These are phyloP conservation scores for Daedaleopsis nitida DNA, from an alignment of 768 basidiomycete species.

Conservation along the genomic window DNA sequence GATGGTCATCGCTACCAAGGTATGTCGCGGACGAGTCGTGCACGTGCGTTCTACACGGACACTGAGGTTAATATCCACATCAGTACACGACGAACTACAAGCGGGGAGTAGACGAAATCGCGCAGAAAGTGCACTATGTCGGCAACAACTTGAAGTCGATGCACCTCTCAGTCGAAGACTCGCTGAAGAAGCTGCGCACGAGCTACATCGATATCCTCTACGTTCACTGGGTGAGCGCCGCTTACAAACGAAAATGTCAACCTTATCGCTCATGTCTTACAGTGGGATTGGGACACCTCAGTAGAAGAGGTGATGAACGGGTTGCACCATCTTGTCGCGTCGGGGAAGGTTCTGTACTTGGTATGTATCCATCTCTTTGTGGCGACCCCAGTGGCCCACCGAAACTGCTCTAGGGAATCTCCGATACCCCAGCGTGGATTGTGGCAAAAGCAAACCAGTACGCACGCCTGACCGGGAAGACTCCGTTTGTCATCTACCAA, in stretches of 20 bases:
- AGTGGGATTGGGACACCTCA: constrained; percentile 54
- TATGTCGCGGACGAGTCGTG: constrained; percentile 3
- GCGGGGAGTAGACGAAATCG: constrained; percentile 15
- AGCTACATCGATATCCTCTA: constrained; percentile 49
- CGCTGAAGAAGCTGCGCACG: constrained; percentile 46
- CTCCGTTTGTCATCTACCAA: constrained; percentile 44
- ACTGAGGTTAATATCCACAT: neutral
- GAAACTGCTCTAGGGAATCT: constrained; percentile 18
- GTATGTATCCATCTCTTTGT: constrained; percentile 9
- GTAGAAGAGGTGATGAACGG: constrained; percentile 60
- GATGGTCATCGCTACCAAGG: constrained; percentile 36
- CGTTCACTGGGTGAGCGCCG: constrained; percentile 34
- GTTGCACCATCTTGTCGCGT: constrained; percentile 51
- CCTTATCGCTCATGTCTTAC: constrained; percentile 45
- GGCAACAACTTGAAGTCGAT: constrained; percentile 46
- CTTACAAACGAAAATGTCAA: constrained; percentile 43
- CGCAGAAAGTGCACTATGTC: constrained; percentile 39
- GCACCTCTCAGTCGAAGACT: constrained; percentile 33
- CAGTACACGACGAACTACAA: constrained; percentile 33
- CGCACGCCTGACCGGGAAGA: constrained; percentile 36
- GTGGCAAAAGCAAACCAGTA: constrained; percentile 39
- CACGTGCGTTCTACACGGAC: neutral
- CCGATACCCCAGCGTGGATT: constrained; percentile 36
- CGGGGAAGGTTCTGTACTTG: constrained; percentile 47
- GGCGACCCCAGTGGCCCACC: too few relatives aligned